Evolutionary conservation across 805 yeast genomes (phyloP), one percentile per base, ranked within the genome.

Genomic region (Schizosaccharomyces lindneri): DNA sequence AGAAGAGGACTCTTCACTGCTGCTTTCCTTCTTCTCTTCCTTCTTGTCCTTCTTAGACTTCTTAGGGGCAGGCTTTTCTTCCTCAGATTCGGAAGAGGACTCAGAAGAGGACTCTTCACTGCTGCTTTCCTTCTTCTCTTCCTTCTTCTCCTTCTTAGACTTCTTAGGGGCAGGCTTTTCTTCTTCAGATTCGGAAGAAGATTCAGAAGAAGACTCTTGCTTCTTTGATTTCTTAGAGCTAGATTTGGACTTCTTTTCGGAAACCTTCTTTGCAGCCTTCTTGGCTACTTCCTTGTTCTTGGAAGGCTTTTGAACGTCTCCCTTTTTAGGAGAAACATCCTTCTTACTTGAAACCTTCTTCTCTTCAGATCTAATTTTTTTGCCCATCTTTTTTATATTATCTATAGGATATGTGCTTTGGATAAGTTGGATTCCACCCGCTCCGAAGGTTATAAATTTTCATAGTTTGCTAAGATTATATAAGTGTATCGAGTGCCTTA

Each of bases 231-330:
- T 59, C 46, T 65, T 65, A 46, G 51, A 24, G n/a, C 27, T 24
- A 24, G 51, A 19, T 46, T 46, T 46, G 27, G 51, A 13, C 7
- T 24, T 46, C 36, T 55, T 19, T 41, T 55, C 41, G 13, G n/a
- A n/a, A 21, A 36, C 63, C 9, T 66, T 62, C 17, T 41, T 31
- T 59, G 74, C 67, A 41, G 68, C 68, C 11, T 62, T 59, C 60
- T 65, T 63, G 59, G 74, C 69, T 24, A 62, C 67, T 27, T 61
- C 62, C 15, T 74, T 74, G 51, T 66, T 64, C 27, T 65, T 70
- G 39, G 63, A 67, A 27, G 71, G 67, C 55, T 74, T 61, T 59
- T 68, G 29, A n/a, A 57, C 27, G 4, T 19, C 60, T 19, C 48
- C 60, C 43, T 32, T 57, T 48, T 57, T 57, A 11, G 60, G 46